Conservation (phyloP, 2,329 filamentous ascomycete genomes). For the Fusarium clavum region DNA sequence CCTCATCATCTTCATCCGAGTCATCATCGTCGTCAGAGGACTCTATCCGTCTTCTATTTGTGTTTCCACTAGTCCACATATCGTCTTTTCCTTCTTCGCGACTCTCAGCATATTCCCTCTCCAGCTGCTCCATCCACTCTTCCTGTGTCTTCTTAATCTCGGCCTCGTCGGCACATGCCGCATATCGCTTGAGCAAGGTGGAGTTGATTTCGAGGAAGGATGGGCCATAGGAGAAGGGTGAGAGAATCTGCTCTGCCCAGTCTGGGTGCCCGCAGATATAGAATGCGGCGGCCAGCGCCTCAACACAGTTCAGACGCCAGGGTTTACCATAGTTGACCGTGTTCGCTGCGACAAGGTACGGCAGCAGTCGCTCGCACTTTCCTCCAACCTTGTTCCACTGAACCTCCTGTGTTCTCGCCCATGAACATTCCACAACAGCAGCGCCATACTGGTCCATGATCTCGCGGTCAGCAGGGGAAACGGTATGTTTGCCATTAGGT, state of each 20-base stretch:
- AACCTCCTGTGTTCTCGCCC: slow-evolving; percentile 92
- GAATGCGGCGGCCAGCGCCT: slow-evolving; percentile 92
- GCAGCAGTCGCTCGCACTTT: slow-evolving; percentile 89
- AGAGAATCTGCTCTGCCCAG: slow-evolving; percentile 87
- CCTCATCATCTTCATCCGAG: slow-evolving; percentile 57
- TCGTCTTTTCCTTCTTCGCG: slow-evolving; percentile 77
- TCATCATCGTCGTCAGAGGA: slow-evolving; percentile 64
- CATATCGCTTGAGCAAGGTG: slow-evolving; percentile 84
- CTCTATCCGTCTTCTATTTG: slow-evolving; percentile 72
- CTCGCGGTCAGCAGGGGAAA: slow-evolving; percentile 85
- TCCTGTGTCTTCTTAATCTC: slow-evolving; percentile 86
- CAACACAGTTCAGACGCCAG: slow-evolving; percentile 94
- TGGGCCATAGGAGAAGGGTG: slow-evolving; percentile 87
- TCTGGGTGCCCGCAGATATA: slow-evolving; percentile 91
- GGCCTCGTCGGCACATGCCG: slow-evolving; percentile 82
- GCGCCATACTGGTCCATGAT: slow-evolving; percentile 90
- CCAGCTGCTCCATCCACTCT: slow-evolving; percentile 89
- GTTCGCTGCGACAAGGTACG: slow-evolving; percentile 96
- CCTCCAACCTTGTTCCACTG: slow-evolving; percentile 93
- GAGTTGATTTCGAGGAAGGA: slow-evolving; percentile 93
- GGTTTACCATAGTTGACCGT: slow-evolving; percentile 97
- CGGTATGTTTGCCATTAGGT: slow-evolving; percentile 87
- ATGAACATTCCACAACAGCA: slow-evolving; percentile 96
- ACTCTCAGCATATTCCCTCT: slow-evolving; percentile 87
- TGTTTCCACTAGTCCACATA: slow-evolving; percentile 91